Conservation (phyloP, 2,329 filamentous ascomycete species). For the Colletotrichum tanaceti region DNA sequence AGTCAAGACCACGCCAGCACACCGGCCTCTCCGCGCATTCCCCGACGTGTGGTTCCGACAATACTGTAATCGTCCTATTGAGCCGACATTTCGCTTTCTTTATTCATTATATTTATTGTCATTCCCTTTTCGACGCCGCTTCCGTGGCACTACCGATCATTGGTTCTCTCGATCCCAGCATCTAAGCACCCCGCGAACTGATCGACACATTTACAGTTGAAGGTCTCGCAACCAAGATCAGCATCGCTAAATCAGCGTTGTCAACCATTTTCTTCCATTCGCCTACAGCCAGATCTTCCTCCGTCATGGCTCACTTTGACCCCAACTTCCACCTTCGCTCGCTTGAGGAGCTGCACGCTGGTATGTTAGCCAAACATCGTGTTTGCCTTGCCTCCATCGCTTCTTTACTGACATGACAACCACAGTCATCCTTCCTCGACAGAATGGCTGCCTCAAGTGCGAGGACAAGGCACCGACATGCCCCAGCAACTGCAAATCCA, state of each 20-base stretch:
- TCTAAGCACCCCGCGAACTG: constrained; percentile 29
- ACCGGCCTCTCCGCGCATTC: constrained; percentile 31
- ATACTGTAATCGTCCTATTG: constrained; percentile 15
- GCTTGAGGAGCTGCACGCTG: constrained; percentile 38
- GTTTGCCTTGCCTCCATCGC: neutral
- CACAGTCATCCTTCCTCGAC: constrained; percentile 52
- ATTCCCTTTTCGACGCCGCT: constrained; percentile 15
- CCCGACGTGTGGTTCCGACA: constrained; percentile 14
- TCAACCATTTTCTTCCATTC: constrained; percentile 17
- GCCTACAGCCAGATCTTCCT: neutral
- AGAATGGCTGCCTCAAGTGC: constrained; percentile 60
- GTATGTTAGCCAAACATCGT: constrained; percentile 20
- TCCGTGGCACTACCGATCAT: constrained; percentile 4
- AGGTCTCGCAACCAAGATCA: constrained; percentile 33
- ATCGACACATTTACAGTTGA: constrained; percentile 30
- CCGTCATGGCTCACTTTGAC: constrained; percentile 37
- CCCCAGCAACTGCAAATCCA: constrained; percentile 55
- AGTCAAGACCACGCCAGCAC: constrained; percentile 16
- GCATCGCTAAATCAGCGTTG: constrained; percentile 27
- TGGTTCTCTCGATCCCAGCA: constrained; percentile 17
- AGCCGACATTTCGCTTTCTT: constrained; percentile 18
- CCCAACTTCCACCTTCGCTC: constrained; percentile 40
- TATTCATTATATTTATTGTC: constrained; percentile 20
- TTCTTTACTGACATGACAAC: constrained; percentile 15
- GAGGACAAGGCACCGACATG: constrained; percentile 56